Conservation (phyloP, 371 early-diverging fungal species). For the Syncephalastrum monosporum region DNA sequence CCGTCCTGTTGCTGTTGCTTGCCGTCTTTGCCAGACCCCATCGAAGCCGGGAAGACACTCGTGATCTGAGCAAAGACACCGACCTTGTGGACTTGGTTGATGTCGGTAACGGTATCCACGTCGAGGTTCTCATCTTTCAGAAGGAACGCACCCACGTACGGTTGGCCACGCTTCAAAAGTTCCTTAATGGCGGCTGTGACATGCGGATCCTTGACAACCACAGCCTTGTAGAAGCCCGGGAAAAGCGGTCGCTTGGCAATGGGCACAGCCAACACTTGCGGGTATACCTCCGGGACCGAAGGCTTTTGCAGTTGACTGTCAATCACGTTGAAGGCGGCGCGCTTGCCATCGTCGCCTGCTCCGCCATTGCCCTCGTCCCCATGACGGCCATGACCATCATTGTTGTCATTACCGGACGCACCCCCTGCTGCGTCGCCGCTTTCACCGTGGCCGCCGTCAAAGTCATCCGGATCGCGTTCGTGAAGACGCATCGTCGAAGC, state of each 20-base stretch:
- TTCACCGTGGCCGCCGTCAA: conserved; percentile 16
- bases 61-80: conserved; percentile 98
- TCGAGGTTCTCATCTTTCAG: conserved; percentile 87
- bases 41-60: conserved; percentile 88
- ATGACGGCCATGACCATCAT: conserved; percentile 3
- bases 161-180: conserved; percentile 86
- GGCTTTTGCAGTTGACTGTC: conserved; percentile 67
- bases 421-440: conserved; percentile 28
- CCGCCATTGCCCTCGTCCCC: neutral
- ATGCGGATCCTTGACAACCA: conserved; percentile 90
- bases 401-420: conserved; percentile 21
- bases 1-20: conserved; percentile 60
- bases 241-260: conserved; percentile 93
- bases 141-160: conserved; percentile 93
- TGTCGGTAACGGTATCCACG: conserved; percentile 73
- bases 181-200: conserved; percentile 91
- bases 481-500: conserved; percentile 23
- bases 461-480: conserved; percentile 38
- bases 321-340: conserved; percentile 34
- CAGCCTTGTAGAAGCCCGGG: conserved; percentile 96
- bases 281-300: conserved; percentile 82
- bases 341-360: conserved; percentile 22
- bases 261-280: conserved; percentile 91
- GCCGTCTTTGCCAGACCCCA: conserved; percentile 23
- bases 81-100: conserved; percentile 81